Evolutionary conservation across 768 basidiomycete species (phyloP).

Genomic region (Melanogaster broomeanus): DNA sequence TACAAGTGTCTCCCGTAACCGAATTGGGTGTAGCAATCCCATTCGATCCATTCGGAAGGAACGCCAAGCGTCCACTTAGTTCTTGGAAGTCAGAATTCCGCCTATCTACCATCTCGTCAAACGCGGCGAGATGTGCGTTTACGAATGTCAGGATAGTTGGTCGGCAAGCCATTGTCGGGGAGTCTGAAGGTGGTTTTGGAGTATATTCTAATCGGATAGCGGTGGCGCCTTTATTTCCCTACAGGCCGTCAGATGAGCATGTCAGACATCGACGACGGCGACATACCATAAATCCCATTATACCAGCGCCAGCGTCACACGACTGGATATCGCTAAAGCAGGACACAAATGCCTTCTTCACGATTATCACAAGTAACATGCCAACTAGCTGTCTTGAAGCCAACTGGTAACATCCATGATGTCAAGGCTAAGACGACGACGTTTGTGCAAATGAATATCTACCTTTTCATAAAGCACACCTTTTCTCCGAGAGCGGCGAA

Average conservation of each 20-base stretch:
- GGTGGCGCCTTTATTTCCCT: constrained; percentile 86
- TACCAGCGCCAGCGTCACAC: constrained; percentile 64
- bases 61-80: constrained; percentile 57
- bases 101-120: constrained; percentile 75
- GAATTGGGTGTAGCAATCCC: constrained; percentile 4
- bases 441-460: not conserved
- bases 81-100: constrained; percentile 78
- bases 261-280: not conserved
- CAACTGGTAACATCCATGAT: constrained; percentile 44
- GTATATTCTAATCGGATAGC: constrained; percentile 64
- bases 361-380: constrained; percentile 72
- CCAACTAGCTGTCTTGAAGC: constrained; percentile 81
- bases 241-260: constrained; percentile 1
- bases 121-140: constrained; percentile 82
- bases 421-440: not conserved
- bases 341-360: constrained; percentile 49
- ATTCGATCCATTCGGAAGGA: constrained; percentile 36
- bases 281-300: constrained; percentile 75
- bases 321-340: constrained; percentile 58
- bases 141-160: constrained; percentile 69
- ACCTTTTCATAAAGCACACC: constrained; percentile 69
- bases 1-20: constrained; percentile 15
- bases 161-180: constrained; percentile 24
- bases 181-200: constrained; percentile 35
- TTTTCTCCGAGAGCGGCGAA: constrained; percentile 74